Conservation (phyloP, 768 basidiomycete species). For the Mycena rosella region DNA sequence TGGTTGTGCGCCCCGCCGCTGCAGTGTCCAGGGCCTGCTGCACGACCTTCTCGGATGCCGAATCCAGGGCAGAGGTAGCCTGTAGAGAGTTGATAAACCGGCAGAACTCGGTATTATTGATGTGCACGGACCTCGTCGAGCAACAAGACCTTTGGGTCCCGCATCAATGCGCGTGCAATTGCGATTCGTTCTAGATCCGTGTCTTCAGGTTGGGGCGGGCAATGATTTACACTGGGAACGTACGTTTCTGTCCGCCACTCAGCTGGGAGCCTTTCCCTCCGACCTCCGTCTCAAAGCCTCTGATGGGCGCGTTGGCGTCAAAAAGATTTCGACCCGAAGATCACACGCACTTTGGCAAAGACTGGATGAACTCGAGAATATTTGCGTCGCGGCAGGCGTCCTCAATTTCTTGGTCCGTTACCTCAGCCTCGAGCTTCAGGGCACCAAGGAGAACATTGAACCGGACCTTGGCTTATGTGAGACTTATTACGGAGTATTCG, state of each 20-base stretch:
- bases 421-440: slow-evolving; percentile 77
- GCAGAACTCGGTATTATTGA: no score
- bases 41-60: slow-evolving; percentile 92
- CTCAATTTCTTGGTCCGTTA: slow-evolving; percentile 90
- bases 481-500: background rate
- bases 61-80: slow-evolving; percentile 92
- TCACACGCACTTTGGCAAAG: slow-evolving; percentile 73
- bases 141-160: slow-evolving; percentile 89
- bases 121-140: slow-evolving; percentile 71
- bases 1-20: slow-evolving; percentile 91
- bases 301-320: slow-evolving; percentile 41
- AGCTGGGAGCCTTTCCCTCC: slow-evolving; percentile 92
- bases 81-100: slow-evolving; percentile 27
- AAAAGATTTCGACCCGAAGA: background rate
- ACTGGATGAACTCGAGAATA: slow-evolving; percentile 89
- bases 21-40: slow-evolving; percentile 94
- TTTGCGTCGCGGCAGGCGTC: slow-evolving; percentile 90
- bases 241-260: slow-evolving; percentile 47
- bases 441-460: slow-evolving; percentile 94
- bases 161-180: slow-evolving; percentile 90
- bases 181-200: slow-evolving; percentile 73
- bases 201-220: no score
- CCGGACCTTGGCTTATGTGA: slow-evolving; percentile 47
- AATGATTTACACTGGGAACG: no score
- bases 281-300: slow-evolving; percentile 92